Percentiles rank a stretch among this genome's conserved stretches.
These are phyloP conservation scores for Platismatia glauca DNA, from an alignment of 495 filamentous ascomycete species.

Conservation along the genomic window DNA sequence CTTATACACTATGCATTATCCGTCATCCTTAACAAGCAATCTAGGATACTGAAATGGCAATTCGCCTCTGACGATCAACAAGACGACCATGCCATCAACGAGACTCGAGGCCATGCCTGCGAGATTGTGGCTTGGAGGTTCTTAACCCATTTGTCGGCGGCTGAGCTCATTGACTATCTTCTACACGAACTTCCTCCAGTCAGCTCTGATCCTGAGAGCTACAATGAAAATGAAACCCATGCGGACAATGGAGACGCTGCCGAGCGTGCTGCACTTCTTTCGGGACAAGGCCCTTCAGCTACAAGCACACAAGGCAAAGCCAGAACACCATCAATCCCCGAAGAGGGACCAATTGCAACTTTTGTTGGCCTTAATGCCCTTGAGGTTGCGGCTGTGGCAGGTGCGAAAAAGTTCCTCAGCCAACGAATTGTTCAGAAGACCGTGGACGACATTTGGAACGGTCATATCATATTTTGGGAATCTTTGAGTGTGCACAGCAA, in stretches of 20 bases:
- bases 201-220: slow-evolving; percentile 13
- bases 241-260: slow-evolving; percentile 17
- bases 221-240: slow-evolving; percentile 12
- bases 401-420: slow-evolving; percentile 83
- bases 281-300: neutral
- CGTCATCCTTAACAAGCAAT: neutral
- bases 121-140: slow-evolving; percentile 92
- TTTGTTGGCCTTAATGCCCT: slow-evolving; percentile 77
- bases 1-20: neutral
- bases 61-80: slow-evolving; percentile 47
- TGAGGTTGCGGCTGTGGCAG: slow-evolving; percentile 82
- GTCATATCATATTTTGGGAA: slow-evolving; percentile 90
- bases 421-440: slow-evolving; percentile 80
- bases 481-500: slow-evolving; percentile 61
- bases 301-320: neutral
- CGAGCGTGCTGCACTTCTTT: slow-evolving; percentile 13
- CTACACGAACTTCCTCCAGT: slow-evolving; percentile 62
- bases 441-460: slow-evolving; percentile 83
- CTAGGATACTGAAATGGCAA: slow-evolving; percentile 73
- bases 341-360: slow-evolving; percentile 43
- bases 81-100: slow-evolving; percentile 63
- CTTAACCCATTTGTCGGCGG: slow-evolving; percentile 65
- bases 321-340: neutral
- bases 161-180: slow-evolving; percentile 74
- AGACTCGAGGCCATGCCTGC: slow-evolving; percentile 73